Percentiles rank a stretch among this genome's conserved stretches.
Conservation (phyloP, 2,329 filamentous ascomycete genomes). For the Phaeosphaeria sp. region DNA sequence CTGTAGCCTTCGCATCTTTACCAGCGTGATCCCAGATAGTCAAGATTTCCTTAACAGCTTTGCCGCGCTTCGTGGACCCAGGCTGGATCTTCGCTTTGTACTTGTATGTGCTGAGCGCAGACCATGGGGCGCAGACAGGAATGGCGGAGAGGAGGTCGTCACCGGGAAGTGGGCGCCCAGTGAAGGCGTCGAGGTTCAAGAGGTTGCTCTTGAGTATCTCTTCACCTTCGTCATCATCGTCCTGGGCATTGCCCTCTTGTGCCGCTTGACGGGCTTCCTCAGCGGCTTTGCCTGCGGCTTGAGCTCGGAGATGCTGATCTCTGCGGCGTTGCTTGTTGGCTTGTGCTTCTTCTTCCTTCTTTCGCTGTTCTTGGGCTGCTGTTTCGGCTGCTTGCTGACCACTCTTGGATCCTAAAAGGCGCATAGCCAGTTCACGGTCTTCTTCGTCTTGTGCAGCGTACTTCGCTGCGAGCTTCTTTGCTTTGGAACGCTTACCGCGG, state of each 20-base stretch:
- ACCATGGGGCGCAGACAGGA: conserved; percentile 69
- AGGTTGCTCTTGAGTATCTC: conserved; percentile 55
- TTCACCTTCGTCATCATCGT: conserved; percentile 64
- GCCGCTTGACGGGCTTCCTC: conserved; percentile 69
- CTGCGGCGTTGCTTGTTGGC: conserved; percentile 76
- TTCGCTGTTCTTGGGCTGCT: conserved; percentile 66
- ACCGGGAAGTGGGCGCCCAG: conserved; percentile 77
- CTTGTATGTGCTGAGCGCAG: conserved; percentile 73
- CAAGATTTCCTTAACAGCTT: conserved; percentile 90
- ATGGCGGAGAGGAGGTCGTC: conserved; percentile 79
- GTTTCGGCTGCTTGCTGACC: conserved; percentile 71
- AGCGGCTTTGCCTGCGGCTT: conserved; percentile 76
- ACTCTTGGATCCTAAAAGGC: conserved; percentile 80
- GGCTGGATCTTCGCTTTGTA: conserved; percentile 97
- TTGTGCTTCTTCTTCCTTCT: conserved; percentile 73
- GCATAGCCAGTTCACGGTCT: conserved; percentile 82
- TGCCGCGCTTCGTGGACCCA: conserved; percentile 88
- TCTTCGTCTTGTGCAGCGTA: conserved; percentile 96
- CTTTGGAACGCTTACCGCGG: conserved; percentile 80
- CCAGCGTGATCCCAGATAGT: conserved; percentile 76
- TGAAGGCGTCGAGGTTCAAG: conserved; percentile 68
- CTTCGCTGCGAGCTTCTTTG: conserved; percentile 85
- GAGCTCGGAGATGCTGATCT: conserved; percentile 79
- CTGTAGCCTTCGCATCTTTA: conserved; percentile 53
- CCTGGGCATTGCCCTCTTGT: conserved; percentile 32